These are phyloP conservation scores for Prunus padus DNA, from an alignment of 306 rosid species.

Conservation along the genomic window DNA sequence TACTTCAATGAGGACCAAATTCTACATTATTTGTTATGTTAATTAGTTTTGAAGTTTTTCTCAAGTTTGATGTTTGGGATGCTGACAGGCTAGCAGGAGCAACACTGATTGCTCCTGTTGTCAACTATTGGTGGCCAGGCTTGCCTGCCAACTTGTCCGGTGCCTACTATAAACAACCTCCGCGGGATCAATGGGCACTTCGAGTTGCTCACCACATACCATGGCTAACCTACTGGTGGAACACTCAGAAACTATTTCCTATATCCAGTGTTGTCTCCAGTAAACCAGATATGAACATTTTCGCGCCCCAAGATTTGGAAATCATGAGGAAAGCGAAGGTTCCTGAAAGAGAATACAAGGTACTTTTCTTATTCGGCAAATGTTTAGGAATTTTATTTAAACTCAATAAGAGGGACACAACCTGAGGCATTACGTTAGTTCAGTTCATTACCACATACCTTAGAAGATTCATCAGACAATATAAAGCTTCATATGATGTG, in stretches of 20 bases:
- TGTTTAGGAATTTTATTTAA: neutral
- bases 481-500: neutral
- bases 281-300: slow-evolving; percentile 22
- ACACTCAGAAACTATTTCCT: slow-evolving; percentile 55
- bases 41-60: neutral
- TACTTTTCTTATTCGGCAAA: slow-evolving; percentile 5
- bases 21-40: too few species aligned
- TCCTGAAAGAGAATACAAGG: slow-evolving; percentile 15
- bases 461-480: too few species aligned
- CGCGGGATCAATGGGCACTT: slow-evolving; percentile 48
- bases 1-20: too few species aligned
- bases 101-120: slow-evolving; percentile 40
- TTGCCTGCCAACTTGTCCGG: slow-evolving; percentile 43
- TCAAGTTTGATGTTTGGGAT: neutral
- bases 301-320: slow-evolving; percentile 42
- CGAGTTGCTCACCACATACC: slow-evolving; percentile 49
- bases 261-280: slow-evolving; percentile 25
- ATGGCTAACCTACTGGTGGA: slow-evolving; percentile 57
- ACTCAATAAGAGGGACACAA: neutral
- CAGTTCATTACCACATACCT: too few species aligned
- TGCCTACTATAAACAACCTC: slow-evolving; percentile 36
- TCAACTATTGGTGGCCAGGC: slow-evolving; percentile 58
- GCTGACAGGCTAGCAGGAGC: slow-evolving; percentile 54
- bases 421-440: neutral
- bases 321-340: slow-evolving; percentile 1